These are phyloP conservation scores for Ramicandelaber brevisporus DNA, from an alignment of 192 early-diverging fungal species.

Conservation along the genomic window DNA sequence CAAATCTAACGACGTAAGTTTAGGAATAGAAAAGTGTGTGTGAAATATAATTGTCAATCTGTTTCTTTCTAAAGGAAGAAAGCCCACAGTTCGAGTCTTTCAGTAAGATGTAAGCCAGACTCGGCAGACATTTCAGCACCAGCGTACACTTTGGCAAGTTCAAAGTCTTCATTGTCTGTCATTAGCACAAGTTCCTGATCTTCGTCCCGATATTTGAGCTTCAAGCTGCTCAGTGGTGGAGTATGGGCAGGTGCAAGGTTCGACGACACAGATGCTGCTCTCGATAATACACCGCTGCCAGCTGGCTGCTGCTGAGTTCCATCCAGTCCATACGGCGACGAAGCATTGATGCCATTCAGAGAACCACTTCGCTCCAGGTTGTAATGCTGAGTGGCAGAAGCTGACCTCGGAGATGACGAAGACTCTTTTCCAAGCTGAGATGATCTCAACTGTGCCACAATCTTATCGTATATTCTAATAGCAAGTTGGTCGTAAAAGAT, in stretches of 20 bases:
- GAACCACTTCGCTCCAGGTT: too few species aligned
- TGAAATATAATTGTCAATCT: background rate
- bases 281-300: too few species aligned
- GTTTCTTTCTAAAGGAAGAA: background rate
- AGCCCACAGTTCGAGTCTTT: constrained; percentile 28
- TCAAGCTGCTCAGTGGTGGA: constrained; percentile 17
- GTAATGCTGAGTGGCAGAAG: too few species aligned
- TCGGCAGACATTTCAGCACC: constrained; percentile 18
- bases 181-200: constrained; percentile 64
- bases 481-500: constrained; percentile 12
- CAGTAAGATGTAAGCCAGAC: constrained; percentile 19
- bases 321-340: too few species aligned
- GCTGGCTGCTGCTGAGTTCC: too few species aligned
- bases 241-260: background rate
- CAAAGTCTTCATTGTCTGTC: constrained; percentile 75
- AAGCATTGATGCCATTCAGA: too few species aligned
- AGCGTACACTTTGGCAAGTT: constrained; percentile 33
- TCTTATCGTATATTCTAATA: constrained; percentile 9
- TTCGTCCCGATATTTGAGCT: constrained; percentile 75
- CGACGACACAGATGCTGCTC: background rate
- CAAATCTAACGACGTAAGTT: background rate
- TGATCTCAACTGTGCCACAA: constrained; percentile 4
- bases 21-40: background rate
- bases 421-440: too few species aligned
- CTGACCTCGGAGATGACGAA: too few species aligned